phyloP scores from a whole-genome alignment of 371 early-diverging fungal species.

The Mycotypha africana region DNA sequence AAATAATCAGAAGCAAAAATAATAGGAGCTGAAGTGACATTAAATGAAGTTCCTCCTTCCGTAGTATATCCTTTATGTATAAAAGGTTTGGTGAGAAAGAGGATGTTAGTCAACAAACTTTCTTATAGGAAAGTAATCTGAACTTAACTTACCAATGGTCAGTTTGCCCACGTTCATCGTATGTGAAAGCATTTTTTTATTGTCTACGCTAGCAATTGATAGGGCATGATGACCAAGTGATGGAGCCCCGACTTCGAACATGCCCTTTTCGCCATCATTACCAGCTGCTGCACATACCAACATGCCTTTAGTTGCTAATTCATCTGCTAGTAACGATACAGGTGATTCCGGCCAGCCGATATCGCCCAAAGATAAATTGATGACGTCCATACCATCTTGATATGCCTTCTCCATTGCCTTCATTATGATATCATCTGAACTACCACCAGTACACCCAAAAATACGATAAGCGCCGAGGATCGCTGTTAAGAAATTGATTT shows the following conservation, averaged over 20 bases:
- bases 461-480: conserved; percentile 64
- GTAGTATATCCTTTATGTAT: conserved; percentile 23
- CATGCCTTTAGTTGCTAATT: conserved; percentile 27
- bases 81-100: background rate
- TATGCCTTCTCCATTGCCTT: conserved; percentile 68
- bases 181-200: conserved; percentile 27
- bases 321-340: conserved; percentile 31
- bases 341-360: conserved; percentile 44
- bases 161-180: conserved; percentile 12
- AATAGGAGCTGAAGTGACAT: conserved; percentile 6
- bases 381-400: conserved; percentile 58
- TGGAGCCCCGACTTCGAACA: conserved; percentile 57
- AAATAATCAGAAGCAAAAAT: conserved; percentile 18
- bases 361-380: conserved; percentile 40
- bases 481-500: too few species aligned
- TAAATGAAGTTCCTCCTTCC: conserved; percentile 15
- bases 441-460: conserved; percentile 72
- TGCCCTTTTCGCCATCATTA: conserved; percentile 66
- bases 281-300: conserved; percentile 55
- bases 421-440: conserved; percentile 66
- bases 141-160: conserved; percentile 13
- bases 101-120: background rate
- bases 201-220: conserved; percentile 76
- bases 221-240: conserved; percentile 57
- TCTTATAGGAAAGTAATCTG: background rate